These are phyloP conservation scores for Phalaenopsis equestris DNA, from an alignment of 106 monocot species.

Conservation along the genomic window DNA sequence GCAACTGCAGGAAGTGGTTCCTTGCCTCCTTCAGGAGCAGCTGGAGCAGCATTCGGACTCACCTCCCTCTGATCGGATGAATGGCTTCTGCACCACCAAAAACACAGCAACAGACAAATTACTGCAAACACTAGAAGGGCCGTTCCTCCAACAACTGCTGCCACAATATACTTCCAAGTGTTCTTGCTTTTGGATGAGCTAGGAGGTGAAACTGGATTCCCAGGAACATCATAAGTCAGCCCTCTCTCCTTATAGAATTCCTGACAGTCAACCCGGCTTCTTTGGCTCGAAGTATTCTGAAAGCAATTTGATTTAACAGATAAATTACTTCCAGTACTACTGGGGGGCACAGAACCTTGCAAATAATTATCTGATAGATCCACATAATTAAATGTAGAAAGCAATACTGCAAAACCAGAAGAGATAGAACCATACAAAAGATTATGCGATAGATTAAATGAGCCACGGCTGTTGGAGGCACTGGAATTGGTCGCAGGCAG, in stretches of 20 bases:
- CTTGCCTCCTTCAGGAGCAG: neutral
- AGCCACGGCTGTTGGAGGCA: neutral
- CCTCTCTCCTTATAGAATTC: conserved; percentile 50
- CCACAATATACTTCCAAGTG: conserved; percentile 46
- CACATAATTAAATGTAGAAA: conserved; percentile 21
- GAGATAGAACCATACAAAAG: conserved; percentile 39
- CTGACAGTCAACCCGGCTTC: conserved; percentile 40
- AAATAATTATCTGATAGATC: conserved; percentile 71
- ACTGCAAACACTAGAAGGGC: conserved; percentile 17
- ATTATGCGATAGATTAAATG: conserved; percentile 46
- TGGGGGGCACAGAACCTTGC: conserved; percentile 21
- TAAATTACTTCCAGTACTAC: conserved; percentile 5
- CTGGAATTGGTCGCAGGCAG: conserved; percentile 2
- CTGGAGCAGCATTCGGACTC: neutral
- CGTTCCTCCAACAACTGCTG: conserved; percentile 43
- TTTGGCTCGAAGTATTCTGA: conserved; percentile 33
- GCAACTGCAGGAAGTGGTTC: conserved; percentile 15
- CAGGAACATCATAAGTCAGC: conserved; percentile 13
- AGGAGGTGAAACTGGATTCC: conserved; percentile 9
- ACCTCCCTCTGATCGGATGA: conserved; percentile 3
- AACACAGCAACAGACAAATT: conserved; percentile 19
- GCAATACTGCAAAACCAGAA: conserved; percentile 5
- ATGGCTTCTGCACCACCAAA: conserved; percentile 11
- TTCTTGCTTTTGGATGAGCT: conserved; percentile 12
- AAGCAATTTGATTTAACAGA: conserved; percentile 58